Conservation (phyloP, 169 alveolate genomes). For the Eimeria acervulina region DNA sequence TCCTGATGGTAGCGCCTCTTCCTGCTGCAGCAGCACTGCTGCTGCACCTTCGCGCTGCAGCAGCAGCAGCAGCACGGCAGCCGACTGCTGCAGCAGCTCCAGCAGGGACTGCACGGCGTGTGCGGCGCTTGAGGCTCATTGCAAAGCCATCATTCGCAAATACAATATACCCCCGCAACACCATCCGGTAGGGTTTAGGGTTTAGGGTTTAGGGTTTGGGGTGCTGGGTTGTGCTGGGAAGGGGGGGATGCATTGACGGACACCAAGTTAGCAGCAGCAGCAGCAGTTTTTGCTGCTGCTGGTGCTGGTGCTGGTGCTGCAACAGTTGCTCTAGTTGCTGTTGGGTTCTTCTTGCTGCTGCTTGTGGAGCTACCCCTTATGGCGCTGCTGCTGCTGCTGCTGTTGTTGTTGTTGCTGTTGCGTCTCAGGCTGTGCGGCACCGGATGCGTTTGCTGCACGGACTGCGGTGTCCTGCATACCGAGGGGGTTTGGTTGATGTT, state of each 20-base stretch:
- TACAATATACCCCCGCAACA: constrained; percentile 67
- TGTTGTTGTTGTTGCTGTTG: constrained; percentile 46
- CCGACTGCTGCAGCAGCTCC: constrained; percentile 75
- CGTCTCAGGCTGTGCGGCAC: constrained; percentile 69
- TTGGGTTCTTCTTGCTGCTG: not conserved
- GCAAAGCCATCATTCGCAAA: constrained; percentile 55
- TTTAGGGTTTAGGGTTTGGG: not conserved
- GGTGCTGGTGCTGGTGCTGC: not conserved
- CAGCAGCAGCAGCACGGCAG: constrained; percentile 18
- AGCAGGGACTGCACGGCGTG: constrained; percentile 60
- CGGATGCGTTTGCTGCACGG: constrained; percentile 78
- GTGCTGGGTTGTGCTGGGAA: not conserved
- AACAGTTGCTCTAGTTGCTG: not conserved
- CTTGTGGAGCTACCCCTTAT: not conserved
- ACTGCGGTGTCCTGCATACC: constrained; percentile 67
- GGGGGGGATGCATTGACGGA: too few species aligned
- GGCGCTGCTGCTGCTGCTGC: not conserved
- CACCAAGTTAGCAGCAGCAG: too few species aligned
- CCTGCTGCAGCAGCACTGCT: constrained; percentile 45
- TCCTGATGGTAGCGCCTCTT: constrained; percentile 14
- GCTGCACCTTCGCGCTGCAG: constrained; percentile 47
- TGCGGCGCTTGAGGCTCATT: constrained; percentile 59
- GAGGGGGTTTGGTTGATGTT: constrained; percentile 62
- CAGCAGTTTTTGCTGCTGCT: not conserved
- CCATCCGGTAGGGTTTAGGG: constrained; percentile 65